Percentiles rank a stretch among this genome's conserved stretches.
These are phyloP conservation scores for Moesziomyces sp. DNA, from an alignment of 1,284 basidiomycete species.

Conservation along the genomic window DNA sequence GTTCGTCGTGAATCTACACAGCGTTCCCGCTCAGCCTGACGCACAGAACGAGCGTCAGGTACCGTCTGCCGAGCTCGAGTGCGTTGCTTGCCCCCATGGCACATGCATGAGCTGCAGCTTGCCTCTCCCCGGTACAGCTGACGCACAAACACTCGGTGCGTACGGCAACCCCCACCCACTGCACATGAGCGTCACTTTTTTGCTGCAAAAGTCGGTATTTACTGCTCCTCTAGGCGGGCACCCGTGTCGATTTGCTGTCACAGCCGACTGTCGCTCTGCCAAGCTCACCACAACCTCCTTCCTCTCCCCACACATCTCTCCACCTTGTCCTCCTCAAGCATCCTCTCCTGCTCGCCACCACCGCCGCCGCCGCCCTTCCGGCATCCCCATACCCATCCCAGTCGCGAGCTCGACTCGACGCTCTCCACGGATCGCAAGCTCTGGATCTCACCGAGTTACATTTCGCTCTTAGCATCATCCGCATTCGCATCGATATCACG, in stretches of 20 bases:
- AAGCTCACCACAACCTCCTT: neutral
- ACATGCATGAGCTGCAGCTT: neutral
- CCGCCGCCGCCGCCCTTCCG: neutral
- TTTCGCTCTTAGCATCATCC: neutral
- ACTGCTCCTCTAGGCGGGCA: neutral
- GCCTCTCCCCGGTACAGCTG: neutral
- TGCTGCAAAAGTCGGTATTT: neutral
- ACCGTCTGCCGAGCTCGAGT: too few species aligned
- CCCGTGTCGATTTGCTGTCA: constrained; percentile 1
- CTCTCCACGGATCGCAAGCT: too few species aligned
- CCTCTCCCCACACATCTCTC: neutral
- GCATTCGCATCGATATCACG: neutral
- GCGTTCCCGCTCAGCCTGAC: neutral
- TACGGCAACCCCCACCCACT: too few species aligned
- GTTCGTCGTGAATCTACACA: neutral
- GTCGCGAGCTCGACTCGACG: neutral
- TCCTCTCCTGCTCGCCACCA: neutral
- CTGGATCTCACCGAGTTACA: neutral
- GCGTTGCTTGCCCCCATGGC: neutral
- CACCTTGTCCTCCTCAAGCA: constrained; percentile 13
- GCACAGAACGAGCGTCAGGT: neutral
- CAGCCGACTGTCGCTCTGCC: neutral
- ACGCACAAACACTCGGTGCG: neutral
- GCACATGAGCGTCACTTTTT: neutral
- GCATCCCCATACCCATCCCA: neutral